Conservation (phyloP, 192 early-diverging fungal genomes). For the Tieghemiomyces parasiticus region DNA sequence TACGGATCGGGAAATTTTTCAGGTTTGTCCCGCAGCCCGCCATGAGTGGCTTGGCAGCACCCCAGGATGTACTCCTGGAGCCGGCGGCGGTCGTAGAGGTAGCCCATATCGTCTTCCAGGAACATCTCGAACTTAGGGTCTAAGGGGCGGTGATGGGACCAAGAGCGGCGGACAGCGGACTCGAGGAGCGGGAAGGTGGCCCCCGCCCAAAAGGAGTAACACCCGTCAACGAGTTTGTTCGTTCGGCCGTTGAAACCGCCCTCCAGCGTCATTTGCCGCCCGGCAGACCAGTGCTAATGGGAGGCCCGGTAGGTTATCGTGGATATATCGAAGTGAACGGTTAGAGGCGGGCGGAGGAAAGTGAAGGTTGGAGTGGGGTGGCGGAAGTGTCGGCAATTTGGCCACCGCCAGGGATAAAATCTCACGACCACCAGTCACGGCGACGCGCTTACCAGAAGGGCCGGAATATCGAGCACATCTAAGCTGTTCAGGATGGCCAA, state of each 20-base stretch:
- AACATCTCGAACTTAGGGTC: neutral
- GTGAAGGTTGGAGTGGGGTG: too few relatives aligned
- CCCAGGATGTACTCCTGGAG: constrained; percentile 81
- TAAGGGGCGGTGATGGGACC: constrained; percentile 10
- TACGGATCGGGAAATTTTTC: constrained; percentile 81
- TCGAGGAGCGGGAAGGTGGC: constrained; percentile 59
- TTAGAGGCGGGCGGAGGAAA: too few relatives aligned
- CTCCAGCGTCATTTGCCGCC: constrained; percentile 76
- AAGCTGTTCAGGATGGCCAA: constrained; percentile 56
- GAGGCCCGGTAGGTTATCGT: too few relatives aligned
- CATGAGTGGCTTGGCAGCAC: constrained; percentile 59
- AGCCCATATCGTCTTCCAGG: constrained; percentile 10
- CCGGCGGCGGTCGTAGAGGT: constrained; percentile 31
- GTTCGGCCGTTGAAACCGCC: constrained; percentile 92
- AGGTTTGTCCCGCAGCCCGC: constrained; percentile 89
- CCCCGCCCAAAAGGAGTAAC: constrained; percentile 95
- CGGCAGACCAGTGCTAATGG: constrained; percentile 48
- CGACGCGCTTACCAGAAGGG: constrained; percentile 29
- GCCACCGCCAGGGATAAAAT: too few relatives aligned
- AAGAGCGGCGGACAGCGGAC: constrained; percentile 18
- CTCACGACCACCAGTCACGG: too few relatives aligned
- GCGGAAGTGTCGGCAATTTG: too few relatives aligned
- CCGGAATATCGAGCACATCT: constrained; percentile 42
- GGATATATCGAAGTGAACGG: too few relatives aligned
- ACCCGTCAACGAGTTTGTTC: constrained; percentile 97